Evolutionary conservation across 2,329 filamentous ascomycete species (phyloP), one percentile per base, ranked within the genome.

Genomic region (Alternaria incomplexa): DNA sequence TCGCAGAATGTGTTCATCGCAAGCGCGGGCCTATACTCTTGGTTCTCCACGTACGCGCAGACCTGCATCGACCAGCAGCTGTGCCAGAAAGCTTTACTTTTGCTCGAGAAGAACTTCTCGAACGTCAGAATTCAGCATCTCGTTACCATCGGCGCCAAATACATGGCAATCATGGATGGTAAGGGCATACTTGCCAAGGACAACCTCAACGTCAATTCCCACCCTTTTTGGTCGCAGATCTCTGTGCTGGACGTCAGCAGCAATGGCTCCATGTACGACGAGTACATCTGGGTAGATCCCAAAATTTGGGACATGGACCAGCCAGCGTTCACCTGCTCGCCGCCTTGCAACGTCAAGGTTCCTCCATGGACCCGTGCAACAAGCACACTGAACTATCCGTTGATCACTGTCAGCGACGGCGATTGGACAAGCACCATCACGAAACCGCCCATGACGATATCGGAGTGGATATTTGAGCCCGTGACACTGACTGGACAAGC

Each of bases 21-120:
- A 25, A 52, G 48, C 25, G 48, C 48, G 23, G 48, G 48, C 17
- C 30, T 52, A 25, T 52, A 52, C 10, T 52, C 48, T 3, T 52
- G 48, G 48, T 52, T 52, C 5, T 52, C 25, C 3, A 52, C 48
- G 3, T 52, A 52, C 17, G 48, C 48, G 23, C 48, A 52, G 23
- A 52, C 50, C 23, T 52, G 50, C 50, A 52, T 52, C 26, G 50
- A 52, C 50, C 50, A 52, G 26, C 50, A 52, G 5, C 50, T 52
- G 3, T 52, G 50, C 26, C 26, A 52, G 30, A 52, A 52, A 36
- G 28, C 50, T 3, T 6, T 52, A 3, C 15, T 52, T 26, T 36
- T 52, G 22, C 50, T 52, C 11, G 26, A 48, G 3, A 48, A 28
- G 46, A 48, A 48, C 13, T 26, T 25, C 46, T 15, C 46, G 0